Evolutionary conservation across 148 eudicot genomes (phyloP).

Genomic region (Dysphania ambrosioides): DNA sequence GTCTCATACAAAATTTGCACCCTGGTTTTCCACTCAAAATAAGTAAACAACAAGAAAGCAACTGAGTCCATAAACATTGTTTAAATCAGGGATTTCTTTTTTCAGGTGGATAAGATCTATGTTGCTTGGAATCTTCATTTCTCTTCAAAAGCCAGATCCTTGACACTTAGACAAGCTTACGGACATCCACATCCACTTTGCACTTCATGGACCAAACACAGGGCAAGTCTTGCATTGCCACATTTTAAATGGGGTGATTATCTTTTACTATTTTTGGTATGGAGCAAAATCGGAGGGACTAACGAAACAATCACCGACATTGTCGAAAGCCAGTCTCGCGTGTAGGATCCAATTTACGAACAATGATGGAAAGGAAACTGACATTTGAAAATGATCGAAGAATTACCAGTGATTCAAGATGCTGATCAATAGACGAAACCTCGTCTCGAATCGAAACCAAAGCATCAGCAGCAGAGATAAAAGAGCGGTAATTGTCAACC

Average conservation of each 20-base stretch:
- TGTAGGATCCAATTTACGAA: neutral
- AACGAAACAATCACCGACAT: neutral
- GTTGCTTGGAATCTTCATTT: no score
- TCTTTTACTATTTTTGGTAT: no score
- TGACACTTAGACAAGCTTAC: no score
- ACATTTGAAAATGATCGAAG: no score
- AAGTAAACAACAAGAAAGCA: neutral
- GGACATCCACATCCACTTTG: no score
- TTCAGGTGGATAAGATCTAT: no score
- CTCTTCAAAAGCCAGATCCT: no score
- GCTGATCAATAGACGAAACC: slow-evolving; percentile 82
- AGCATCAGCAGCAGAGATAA: slow-evolving; percentile 94
- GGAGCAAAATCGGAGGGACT: no score
- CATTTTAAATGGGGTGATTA: no score
- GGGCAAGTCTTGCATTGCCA: neutral
- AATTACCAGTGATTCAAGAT: slow-evolving; percentile 79
- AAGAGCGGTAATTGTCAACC: slow-evolving; percentile 92
- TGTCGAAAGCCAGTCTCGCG: neutral
- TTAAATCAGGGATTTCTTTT: no score
- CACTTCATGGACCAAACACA: no score
- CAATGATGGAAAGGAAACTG: no score
- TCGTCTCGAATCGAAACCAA: slow-evolving; percentile 67
- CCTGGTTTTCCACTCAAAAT: neutral
- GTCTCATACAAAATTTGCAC: neutral
- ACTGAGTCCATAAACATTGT: neutral